phyloP scores from a whole-genome alignment of 2,329 filamentous ascomycete genomes.

The Botrytis hyacinthi region DNA sequence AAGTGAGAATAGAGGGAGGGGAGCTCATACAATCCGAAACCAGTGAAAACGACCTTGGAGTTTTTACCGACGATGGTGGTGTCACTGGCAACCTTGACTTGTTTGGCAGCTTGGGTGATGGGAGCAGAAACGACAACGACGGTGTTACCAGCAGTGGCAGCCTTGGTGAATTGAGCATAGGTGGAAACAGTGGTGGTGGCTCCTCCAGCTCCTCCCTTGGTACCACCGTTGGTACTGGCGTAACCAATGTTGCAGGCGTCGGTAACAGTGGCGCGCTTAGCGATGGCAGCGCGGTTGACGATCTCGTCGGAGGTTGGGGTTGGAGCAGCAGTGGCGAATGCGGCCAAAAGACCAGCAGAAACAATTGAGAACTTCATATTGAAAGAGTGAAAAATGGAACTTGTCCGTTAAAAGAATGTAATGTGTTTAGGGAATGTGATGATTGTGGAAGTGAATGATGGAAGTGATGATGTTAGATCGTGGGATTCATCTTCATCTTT shows the following conservation, averaged over 20 bases:
- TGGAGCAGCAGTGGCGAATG: constrained; percentile 19
- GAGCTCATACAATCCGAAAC: constrained; percentile 17
- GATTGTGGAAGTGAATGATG: constrained; percentile 1
- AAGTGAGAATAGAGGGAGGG: neutral
- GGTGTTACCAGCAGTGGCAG: constrained; percentile 11
- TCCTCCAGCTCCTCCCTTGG: constrained; percentile 47
- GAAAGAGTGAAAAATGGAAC: constrained; percentile 9
- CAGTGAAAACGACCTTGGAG: constrained; percentile 3
- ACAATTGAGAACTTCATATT: constrained; percentile 17
- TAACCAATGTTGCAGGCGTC: constrained; percentile 43
- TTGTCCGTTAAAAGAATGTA: neutral
- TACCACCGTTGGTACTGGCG: constrained; percentile 45
- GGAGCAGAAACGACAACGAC: constrained; percentile 12
- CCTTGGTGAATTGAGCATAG: constrained; percentile 40
- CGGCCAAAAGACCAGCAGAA: constrained; percentile 16
- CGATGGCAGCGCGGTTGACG: constrained; percentile 24
- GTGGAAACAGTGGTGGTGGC: constrained; percentile 47
- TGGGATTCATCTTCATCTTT: neutral
- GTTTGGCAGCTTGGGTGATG: constrained; percentile 1
- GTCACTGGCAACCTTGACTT: constrained; percentile 16
- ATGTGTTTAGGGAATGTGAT: neutral
- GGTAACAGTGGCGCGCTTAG: constrained; percentile 47
- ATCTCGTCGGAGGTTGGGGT: constrained; percentile 8
- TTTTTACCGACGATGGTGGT: constrained; percentile 15
- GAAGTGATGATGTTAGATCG: neutral